Evolutionary conservation across 495 filamentous ascomycete genomes (phyloP).

Genomic region (Penicillium subrubescens): DNA sequence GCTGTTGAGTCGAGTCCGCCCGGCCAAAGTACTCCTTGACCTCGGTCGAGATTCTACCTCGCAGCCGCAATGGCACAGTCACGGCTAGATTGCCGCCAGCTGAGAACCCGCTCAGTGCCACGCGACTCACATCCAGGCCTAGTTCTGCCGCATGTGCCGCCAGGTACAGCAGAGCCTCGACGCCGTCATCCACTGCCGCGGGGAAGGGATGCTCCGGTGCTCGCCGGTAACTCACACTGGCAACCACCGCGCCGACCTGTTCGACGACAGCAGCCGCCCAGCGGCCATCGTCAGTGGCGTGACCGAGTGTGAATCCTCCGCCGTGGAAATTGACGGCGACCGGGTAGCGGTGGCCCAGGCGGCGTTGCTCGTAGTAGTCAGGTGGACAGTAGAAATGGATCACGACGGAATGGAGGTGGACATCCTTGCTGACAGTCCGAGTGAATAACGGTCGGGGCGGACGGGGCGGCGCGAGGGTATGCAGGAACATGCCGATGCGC

Average conservation of each 20-base stretch:
- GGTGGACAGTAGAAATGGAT: constrained; percentile 81
- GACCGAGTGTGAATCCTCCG: constrained; percentile 76
- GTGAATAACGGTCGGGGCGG: constrained; percentile 70
- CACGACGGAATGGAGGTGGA: constrained; percentile 54
- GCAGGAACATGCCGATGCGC: constrained; percentile 75
- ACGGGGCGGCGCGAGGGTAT: constrained; percentile 66
- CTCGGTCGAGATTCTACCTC: constrained; percentile 32
- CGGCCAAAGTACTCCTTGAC: constrained; percentile 32
- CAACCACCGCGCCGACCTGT: constrained; percentile 62
- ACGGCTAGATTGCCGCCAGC: constrained; percentile 86
- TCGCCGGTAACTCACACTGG: constrained; percentile 74
- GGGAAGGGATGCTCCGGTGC: constrained; percentile 81
- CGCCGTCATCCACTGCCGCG: constrained; percentile 73
- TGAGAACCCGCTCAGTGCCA: constrained; percentile 82
- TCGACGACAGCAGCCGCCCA: constrained; percentile 62
- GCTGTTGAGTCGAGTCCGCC: constrained; percentile 42
- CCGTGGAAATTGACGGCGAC: constrained; percentile 76
- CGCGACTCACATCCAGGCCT: constrained; percentile 58
- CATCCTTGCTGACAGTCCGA: constrained; percentile 61
- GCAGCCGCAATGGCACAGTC: constrained; percentile 72
- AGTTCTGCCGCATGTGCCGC: constrained; percentile 58
- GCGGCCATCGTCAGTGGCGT: constrained; percentile 68
- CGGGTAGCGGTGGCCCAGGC: constrained; percentile 50
- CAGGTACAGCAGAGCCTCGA: constrained; percentile 68
- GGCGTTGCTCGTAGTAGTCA: constrained; percentile 50